Evolutionary conservation across 2,329 filamentous ascomycete species (phyloP), one percentile per base, ranked within the genome.

Genomic region (Penicillium thymicola): DNA sequence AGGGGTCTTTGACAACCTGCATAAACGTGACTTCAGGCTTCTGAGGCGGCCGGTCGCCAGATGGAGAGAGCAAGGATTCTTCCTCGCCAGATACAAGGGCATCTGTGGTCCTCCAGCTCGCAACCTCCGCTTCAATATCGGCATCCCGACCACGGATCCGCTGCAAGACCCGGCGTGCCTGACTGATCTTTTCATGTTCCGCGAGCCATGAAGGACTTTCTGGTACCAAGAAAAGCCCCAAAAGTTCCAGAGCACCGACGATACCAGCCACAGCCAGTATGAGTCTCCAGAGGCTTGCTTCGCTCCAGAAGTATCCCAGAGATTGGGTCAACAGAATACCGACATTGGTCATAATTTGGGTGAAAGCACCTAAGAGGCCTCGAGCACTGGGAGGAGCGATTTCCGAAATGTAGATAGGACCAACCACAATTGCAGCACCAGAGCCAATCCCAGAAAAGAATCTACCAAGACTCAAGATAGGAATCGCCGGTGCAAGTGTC

Each of bases 401-500:
- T 74, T 99, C 94, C 44, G 91, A 92, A 65, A 99, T 91, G 78
- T 96, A 99, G 21, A 99, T 84, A 0, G 94, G 94, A 3, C 95
- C 92, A 36, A 97, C 90, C 21, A 99, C 94, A 3, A 94, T 93
- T 1, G 92, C 85, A 2, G 92, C 90, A 23, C 94, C 94, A 6
- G 92, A 92, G 7, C 90, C 92, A 2, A 96, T 71, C 11, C 94
- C 94, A 9, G 89, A 88, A 14, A 97, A 70, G 23, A 96, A 78
- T 23, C 94, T 84, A 5, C 93, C 94, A 16, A 89, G 60, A 0
- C 84, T 83, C 74, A 99, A 80, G 30, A 89, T 70, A 3, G 81
- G 74, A 18, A 95, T 87, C 38, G 82, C 85, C 3, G 81, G 77
- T 0, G 92, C 84, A 8, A 92, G 67, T 0, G 91, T 87, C 75